Conservation (phyloP, 2,329 filamentous ascomycete genomes). For the Stachybotrys echinatus region DNA sequence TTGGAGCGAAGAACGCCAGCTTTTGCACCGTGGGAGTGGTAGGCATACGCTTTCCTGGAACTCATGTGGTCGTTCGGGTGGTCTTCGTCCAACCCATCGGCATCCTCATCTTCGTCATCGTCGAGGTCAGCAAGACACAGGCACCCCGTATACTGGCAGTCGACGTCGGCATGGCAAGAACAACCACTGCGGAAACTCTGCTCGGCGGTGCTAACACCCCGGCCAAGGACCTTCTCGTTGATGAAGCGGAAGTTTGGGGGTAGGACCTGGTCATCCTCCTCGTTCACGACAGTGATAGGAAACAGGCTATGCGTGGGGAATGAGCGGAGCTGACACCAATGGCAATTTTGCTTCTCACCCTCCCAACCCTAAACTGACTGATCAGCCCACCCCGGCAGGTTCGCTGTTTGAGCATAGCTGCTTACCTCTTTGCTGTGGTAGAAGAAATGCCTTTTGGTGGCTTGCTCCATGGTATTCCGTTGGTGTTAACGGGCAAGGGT, state of each 20-base stretch:
- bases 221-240: slow-evolving; percentile 50
- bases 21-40: slow-evolving; percentile 50
- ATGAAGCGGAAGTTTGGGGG: slow-evolving; percentile 67
- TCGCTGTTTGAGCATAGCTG: too few relatives aligned
- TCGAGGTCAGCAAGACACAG: slow-evolving; percentile 63
- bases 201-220: slow-evolving; percentile 55
- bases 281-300: slow-evolving; percentile 62
- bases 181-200: slow-evolving; percentile 65
- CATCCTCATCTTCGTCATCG: slow-evolving; percentile 41
- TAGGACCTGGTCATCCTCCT: slow-evolving; percentile 48
- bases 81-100: slow-evolving; percentile 11
- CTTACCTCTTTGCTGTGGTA: slow-evolving; percentile 34
- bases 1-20: slow-evolving; percentile 47
- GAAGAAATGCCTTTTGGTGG: slow-evolving; percentile 44
- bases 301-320: slow-evolving; percentile 43
- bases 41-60: slow-evolving; percentile 49
- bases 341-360: slow-evolving; percentile 41
- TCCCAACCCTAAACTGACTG: slow-evolving; percentile 24
- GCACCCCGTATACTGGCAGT: slow-evolving; percentile 65
- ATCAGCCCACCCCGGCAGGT: too few relatives aligned
- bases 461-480: slow-evolving; percentile 37
- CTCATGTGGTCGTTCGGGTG: slow-evolving; percentile 10
- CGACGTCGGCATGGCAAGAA: slow-evolving; percentile 53
- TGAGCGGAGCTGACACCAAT: slow-evolving; percentile 55
- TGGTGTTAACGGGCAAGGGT: background rate